A percentile compares a stretch with the other conserved stretches of the same genome.
phyloP scores from a whole-genome alignment of 2,329 filamentous ascomycete species.

The Claviceps fusiformis region DNA sequence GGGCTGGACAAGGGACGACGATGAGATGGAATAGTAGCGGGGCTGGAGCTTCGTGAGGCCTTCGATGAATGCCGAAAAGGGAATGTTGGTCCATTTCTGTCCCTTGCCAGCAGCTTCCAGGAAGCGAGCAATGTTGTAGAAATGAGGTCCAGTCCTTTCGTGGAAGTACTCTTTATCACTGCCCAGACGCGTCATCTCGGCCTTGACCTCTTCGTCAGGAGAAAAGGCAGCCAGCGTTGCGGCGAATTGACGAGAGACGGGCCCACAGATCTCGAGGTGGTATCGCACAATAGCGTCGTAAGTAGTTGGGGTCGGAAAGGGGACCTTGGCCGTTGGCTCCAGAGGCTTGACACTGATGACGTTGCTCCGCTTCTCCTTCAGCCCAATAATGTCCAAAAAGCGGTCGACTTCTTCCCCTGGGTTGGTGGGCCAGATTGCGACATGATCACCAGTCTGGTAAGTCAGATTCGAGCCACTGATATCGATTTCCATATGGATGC shows the following conservation, averaged over 20 bases:
- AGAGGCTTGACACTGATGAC: conserved; percentile 84
- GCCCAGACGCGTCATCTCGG: conserved; percentile 78
- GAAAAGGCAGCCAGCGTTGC: conserved; percentile 79
- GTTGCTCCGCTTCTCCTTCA: conserved; percentile 61
- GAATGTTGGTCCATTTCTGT: conserved; percentile 68
- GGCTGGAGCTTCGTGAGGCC: conserved; percentile 89
- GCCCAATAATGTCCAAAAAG: conserved; percentile 66
- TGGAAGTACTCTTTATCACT: conserved; percentile 94
- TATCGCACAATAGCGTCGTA: conserved; percentile 89
- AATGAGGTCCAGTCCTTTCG: conserved; percentile 64
- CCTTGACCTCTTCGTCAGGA: conserved; percentile 70
- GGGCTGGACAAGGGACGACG: conserved; percentile 85
- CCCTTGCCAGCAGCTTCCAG: conserved; percentile 60
- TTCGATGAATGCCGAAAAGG: conserved; percentile 92
- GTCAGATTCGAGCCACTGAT: conserved; percentile 77
- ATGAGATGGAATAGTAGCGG: conserved; percentile 98
- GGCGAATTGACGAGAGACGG: conserved; percentile 91
- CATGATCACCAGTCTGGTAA: conserved; percentile 95
- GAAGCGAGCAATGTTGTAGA: conserved; percentile 81
- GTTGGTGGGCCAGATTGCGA: conserved; percentile 96
- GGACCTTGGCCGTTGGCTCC: conserved; percentile 91
- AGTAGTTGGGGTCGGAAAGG: conserved; percentile 92
- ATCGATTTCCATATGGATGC: conserved; percentile 90
- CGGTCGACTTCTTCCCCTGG: conserved; percentile 83
- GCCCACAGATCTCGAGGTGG: conserved; percentile 91